These are phyloP conservation scores for Neurospora sp. DNA, from an alignment of 495 filamentous ascomycete species.

Conservation along the genomic window DNA sequence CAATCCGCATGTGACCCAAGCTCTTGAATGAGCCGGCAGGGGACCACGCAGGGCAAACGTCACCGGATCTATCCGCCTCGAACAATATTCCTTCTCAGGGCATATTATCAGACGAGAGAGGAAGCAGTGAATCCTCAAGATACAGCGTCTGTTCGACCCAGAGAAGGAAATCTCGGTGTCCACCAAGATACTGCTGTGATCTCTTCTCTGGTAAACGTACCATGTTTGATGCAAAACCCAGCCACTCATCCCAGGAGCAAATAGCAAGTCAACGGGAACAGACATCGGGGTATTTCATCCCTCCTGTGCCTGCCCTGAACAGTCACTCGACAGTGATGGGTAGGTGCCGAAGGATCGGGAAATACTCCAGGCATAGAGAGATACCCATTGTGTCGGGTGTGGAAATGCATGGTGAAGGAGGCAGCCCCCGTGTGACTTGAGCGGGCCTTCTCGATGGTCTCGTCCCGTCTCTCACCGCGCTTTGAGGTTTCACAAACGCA, in stretches of 20 bases:
- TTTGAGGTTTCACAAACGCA: conserved; percentile 15
- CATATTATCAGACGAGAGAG: not conserved
- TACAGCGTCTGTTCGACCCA: not conserved
- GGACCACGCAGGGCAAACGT: not conserved
- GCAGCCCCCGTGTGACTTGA: not conserved
- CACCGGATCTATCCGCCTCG: not conserved
- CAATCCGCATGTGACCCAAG: not conserved
- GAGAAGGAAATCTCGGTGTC: not conserved
- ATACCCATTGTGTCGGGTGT: not conserved
- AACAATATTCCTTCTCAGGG: not conserved
- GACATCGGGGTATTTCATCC: not conserved
- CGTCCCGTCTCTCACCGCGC: conserved; percentile 10
- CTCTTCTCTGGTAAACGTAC: not conserved
- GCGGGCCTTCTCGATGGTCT: not conserved
- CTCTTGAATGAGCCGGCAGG: not conserved
- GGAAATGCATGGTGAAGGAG: not conserved
- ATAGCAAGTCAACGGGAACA: not conserved
- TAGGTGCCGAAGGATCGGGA: not conserved
- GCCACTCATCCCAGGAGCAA: not conserved
- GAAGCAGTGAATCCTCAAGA: not conserved
- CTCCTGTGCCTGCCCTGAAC: not conserved
- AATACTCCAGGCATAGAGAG: not conserved
- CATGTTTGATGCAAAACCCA: not conserved
- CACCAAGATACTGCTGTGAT: not conserved
- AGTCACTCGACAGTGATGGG: not conserved